Base-by-base conservation (phyloP, 768 basidiomycete genomes). In the Leccinum boreale region DNA sequence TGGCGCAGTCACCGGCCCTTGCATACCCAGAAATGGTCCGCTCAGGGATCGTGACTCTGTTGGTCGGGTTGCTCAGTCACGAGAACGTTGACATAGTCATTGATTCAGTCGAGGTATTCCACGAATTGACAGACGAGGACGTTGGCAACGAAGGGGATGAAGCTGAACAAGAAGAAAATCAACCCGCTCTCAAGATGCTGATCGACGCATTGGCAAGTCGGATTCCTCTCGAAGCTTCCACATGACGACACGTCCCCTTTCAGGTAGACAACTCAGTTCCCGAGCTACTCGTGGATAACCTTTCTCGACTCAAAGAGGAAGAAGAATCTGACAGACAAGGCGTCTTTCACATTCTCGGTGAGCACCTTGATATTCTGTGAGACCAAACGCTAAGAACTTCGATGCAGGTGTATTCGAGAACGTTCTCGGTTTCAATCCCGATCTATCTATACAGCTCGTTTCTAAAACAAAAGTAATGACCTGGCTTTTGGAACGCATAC, bases 61-160 rank as follows among this genome's bases (percentile, higher is more conserved):
- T 98, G 50, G 81, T 91, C 56, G 94, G 90, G 29, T 81, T 99
- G 50, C 84, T 99, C 56, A 91, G 86, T 56, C 95, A 99, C 70
- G 97, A 99, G 73, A 99, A 99, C 70, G 81, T 88, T 49, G 97
- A 99, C 74, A 98, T 99, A 59, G 90, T 91, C n/a, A 90, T 98
- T 55, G 94, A 97, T 63, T 89, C 93, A 31, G 86, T 98, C 35
- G 92, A 95, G 68, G 82, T 96, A 19, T 78, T 99, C 5, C 88
- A 94, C 65, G 97, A 99, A 73, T 80, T 98, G 59, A 96, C 94
- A 1, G 97, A 99, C 63, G 97, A 98, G 73, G 96, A 98, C 65
- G 92, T 92, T 2, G 90, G 90, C 5, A 86, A 90, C 50, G 90
- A 87, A 65, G 82, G 69, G 2, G 85, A 88, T 0, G 88, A 87